Percentiles rank a stretch among this genome's conserved stretches.
phyloP scores from a whole-genome alignment of 257 asterid species.

The Parsonsia alboflavescens region DNA sequence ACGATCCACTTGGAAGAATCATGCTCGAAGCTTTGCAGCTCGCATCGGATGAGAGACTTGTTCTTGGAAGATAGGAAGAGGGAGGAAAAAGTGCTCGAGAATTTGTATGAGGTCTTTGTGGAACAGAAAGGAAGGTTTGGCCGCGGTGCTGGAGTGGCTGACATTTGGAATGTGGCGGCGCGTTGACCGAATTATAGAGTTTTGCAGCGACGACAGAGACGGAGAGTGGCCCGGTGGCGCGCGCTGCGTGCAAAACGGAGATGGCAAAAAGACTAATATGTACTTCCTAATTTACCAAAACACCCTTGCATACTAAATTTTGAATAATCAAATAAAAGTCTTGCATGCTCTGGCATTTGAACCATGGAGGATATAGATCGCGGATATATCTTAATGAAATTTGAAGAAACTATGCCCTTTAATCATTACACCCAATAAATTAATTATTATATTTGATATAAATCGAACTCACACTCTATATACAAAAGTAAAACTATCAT shows the following conservation, averaged over 20 bases:
- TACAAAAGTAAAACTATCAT: no score
- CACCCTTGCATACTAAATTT: no score
- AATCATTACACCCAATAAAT: no score
- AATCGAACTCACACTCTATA: no score
- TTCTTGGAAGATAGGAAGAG: slow-evolving; percentile 17
- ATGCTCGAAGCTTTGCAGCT: slow-evolving; percentile 32
- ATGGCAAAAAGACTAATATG: not conserved
- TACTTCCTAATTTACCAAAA: not conserved
- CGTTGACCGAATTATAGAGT: no score
- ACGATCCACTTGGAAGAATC: slow-evolving; percentile 62
- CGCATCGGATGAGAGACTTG: slow-evolving; percentile 40
- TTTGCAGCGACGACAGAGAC: not conserved
- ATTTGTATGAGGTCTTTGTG: slow-evolving; percentile 17
- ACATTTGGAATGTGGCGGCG: slow-evolving; percentile 40
- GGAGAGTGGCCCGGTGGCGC: not conserved
- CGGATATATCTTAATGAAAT: no score
- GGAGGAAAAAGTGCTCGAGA: slow-evolving; percentile 18
- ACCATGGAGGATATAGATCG: no score
- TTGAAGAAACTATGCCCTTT: no score
- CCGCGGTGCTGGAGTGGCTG: slow-evolving; percentile 51
- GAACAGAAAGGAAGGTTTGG: slow-evolving; percentile 21
- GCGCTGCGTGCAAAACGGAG: slow-evolving; percentile 17
- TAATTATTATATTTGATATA: no score
- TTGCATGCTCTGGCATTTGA: no score
- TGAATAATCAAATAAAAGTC: no score